Evolutionary conservation across 345 rosid species (phyloP), one percentile per base, ranked within the genome.

Genomic region (Fremontodendron californicum): DNA sequence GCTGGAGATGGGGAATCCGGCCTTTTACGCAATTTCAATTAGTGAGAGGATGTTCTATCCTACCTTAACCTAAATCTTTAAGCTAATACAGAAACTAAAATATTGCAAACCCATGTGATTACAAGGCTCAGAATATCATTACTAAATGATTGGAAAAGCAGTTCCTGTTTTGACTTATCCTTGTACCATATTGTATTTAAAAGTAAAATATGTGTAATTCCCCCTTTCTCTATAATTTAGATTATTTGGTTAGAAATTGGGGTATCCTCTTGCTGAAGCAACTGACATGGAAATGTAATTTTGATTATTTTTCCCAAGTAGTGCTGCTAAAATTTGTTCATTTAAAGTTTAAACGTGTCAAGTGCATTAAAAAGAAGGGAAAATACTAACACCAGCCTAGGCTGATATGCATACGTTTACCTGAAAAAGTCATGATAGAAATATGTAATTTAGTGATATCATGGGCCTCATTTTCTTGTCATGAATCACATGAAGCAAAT

Each of bases 31-130:
- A 52, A 78, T 76, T 75, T 55, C 45, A 71, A 10, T 35, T n/a
- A 65, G 75, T 72, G 73, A 66, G 57, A 63, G 31, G 86, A 82
- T 82, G 84, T 80, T 84, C 79, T 73, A 49, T 84, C 78, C 83
- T 51, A 90, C 91, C 91, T n/a, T 80, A 86, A 90, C 82, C 74
- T 61, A 76, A 77, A 75, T 77, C 10, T 78, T 75, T 74, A 64
- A 25, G 49, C 75, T 11, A 33, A 62, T 81, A 69, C 63, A 63
- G 35, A 39, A 7, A 61, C 18, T 45, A 48, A 49, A 73, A 45
- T 64, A 60, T 61, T 39, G 29, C 64, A 46, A 62, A 61, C 27
- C 75, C 89, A 81, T 82, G 85, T 79, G 84, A 84, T 81, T 37
- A 71, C 68, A 70, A 48, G 74, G 27, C 79, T 84, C 69, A 78